Conservation (phyloP, 2,329 filamentous ascomycete species). For the Chaetomium strumarium region DNA sequence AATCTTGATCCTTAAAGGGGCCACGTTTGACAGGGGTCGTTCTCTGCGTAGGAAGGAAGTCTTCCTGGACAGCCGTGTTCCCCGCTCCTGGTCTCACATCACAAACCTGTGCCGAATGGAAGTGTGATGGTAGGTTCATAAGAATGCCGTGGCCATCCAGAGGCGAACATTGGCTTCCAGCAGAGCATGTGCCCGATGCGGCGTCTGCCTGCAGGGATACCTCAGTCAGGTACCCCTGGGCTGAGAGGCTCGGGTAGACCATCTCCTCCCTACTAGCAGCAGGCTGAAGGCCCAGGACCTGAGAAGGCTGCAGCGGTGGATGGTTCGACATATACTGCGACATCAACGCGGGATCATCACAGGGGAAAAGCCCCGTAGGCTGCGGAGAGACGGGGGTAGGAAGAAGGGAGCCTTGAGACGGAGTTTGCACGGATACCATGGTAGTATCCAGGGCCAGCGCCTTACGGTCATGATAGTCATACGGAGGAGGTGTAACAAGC, state of each 20-base stretch:
- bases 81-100: constrained; percentile 14
- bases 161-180: constrained; percentile 5
- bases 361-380: constrained; percentile 27
- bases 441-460: constrained; percentile 22
- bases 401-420: constrained; percentile 14
- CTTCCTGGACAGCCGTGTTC: constrained; percentile 17
- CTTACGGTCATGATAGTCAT: constrained; percentile 20
- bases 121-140: constrained; percentile 8
- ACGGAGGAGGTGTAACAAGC: constrained; percentile 27
- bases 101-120: constrained; percentile 15
- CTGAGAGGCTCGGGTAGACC: constrained; percentile 34
- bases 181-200: constrained; percentile 9
- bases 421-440: constrained; percentile 20
- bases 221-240: constrained; percentile 9
- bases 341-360: constrained; percentile 27
- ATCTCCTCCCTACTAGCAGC: constrained; percentile 33
- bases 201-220: constrained; percentile 4
- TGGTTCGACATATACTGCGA: constrained; percentile 32
- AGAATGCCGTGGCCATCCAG: constrained; percentile 12
- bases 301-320: constrained; percentile 33
- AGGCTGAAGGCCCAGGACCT: constrained; percentile 22
- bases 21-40: constrained; percentile 40
- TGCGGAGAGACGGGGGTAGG: constrained; percentile 27
- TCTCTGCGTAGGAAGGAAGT: constrained; percentile 32
- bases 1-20: constrained; percentile 48